Evolutionary conservation across 768 basidiomycete genomes (phyloP).

Genomic region (Podaxis sp.): DNA sequence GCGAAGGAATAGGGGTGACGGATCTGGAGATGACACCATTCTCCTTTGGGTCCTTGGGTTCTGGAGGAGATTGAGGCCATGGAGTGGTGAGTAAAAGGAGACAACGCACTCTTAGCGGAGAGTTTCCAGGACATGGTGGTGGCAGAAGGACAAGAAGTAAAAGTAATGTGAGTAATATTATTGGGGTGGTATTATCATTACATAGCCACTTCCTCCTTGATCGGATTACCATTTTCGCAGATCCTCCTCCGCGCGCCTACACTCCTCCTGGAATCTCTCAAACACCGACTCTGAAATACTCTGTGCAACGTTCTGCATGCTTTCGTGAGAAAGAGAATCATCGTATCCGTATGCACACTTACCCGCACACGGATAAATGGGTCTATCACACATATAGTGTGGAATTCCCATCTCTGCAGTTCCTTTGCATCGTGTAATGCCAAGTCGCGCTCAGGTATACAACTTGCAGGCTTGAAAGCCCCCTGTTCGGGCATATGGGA

Average conservation of each 20-base stretch:
- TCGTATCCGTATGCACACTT: not conserved
- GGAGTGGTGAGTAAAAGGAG: slow-evolving; percentile 7
- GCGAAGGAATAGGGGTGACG: slow-evolving; percentile 77
- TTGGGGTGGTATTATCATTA: slow-evolving; percentile 8
- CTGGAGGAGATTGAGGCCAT: slow-evolving; percentile 31
- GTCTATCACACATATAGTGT: slow-evolving; percentile 30
- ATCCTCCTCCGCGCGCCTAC: not conserved
- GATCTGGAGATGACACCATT: slow-evolving; percentile 75
- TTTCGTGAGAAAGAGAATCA: not conserved
- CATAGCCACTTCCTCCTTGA: slow-evolving; percentile 16
- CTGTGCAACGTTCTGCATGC: slow-evolving; percentile 5
- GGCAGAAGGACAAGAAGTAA: slow-evolving; percentile 11
- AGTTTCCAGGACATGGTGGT: slow-evolving; percentile 59
- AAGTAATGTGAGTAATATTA: not conserved
- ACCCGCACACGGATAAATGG: slow-evolving; percentile 43
- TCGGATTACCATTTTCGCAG: slow-evolving; percentile 8
- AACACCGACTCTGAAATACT: slow-evolving; percentile 8
- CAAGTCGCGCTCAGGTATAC: not conserved
- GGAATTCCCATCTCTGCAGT: slow-evolving; percentile 5
- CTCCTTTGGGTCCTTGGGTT: slow-evolving; percentile 69
- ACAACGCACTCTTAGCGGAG: slow-evolving; percentile 38
- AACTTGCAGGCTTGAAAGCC: not conserved
- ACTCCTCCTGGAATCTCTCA: slow-evolving; percentile 9
- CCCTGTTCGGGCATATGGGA: not conserved
- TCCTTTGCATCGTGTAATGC: not conserved